These are phyloP conservation scores for Xylaria sp. DNA, from an alignment of 495 filamentous ascomycete species.

Conservation along the genomic window DNA sequence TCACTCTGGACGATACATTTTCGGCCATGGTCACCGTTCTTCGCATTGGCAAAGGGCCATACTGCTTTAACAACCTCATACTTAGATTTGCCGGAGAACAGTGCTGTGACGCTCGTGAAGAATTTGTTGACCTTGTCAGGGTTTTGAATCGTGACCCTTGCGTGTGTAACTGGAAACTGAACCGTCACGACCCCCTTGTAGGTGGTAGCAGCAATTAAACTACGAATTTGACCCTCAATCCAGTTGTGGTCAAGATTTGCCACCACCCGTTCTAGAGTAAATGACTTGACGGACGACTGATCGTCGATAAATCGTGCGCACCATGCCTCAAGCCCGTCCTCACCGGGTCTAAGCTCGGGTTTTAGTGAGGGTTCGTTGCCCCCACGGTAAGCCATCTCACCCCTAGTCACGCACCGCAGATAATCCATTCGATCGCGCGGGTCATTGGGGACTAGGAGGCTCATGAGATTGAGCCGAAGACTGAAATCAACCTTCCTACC, in stretches of 20 bases:
- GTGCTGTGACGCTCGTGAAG: conserved; percentile 48
- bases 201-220: conserved; percentile 49
- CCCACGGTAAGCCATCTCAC: conserved; percentile 57
- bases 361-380: conserved; percentile 45
- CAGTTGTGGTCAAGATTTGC: conserved; percentile 59
- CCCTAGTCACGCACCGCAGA: conserved; percentile 56
- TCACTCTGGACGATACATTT: conserved; percentile 58
- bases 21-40: conserved; percentile 46
- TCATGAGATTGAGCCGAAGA: conserved; percentile 61
- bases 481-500: conserved; percentile 52
- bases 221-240: conserved; percentile 59
- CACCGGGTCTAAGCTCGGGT: conserved; percentile 46
- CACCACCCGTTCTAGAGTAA: conserved; percentile 55
- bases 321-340: conserved; percentile 56
- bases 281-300: conserved; percentile 52
- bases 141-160: conserved; percentile 54
- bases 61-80: conserved; percentile 59
- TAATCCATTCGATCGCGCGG: conserved; percentile 56
- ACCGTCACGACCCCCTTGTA: conserved; percentile 59
- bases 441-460: conserved; percentile 52
- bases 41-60: conserved; percentile 54
- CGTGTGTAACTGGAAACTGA: conserved; percentile 58
- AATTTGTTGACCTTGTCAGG: conserved; percentile 56
- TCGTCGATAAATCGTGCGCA: conserved; percentile 56
- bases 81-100: conserved; percentile 53